These are phyloP conservation scores for Cladosporium velox DNA, from an alignment of 2,329 filamentous ascomycete species.

Conservation along the genomic window DNA sequence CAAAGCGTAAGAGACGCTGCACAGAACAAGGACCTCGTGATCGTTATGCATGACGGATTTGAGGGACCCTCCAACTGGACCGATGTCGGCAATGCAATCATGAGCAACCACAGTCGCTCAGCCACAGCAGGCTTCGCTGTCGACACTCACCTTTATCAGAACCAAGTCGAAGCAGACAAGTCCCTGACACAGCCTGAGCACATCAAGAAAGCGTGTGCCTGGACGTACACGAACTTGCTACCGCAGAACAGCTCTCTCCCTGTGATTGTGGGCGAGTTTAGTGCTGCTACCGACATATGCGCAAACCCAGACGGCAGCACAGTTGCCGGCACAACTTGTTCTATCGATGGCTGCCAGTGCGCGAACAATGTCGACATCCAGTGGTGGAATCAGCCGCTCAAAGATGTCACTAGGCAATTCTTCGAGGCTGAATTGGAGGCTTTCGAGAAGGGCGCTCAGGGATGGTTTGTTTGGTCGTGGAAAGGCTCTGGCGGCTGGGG, in stretches of 20 bases:
- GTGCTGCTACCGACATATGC: slow-evolving; percentile 47
- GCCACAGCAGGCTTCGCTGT: slow-evolving; percentile 43
- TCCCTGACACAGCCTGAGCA: slow-evolving; percentile 43
- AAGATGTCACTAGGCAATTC: slow-evolving; percentile 42
- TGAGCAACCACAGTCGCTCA: slow-evolving; percentile 19
- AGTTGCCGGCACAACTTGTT: slow-evolving; percentile 36
- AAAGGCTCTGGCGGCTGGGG: slow-evolving; percentile 47
- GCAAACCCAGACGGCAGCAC: slow-evolving; percentile 45
- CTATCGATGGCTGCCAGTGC: slow-evolving; percentile 42
- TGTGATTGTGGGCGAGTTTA: slow-evolving; percentile 49
- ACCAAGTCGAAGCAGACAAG: slow-evolving; percentile 42
- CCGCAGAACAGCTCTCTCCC: slow-evolving; percentile 37
- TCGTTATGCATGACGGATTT: slow-evolving; percentile 47
- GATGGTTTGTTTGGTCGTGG: slow-evolving; percentile 49
- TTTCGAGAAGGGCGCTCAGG: slow-evolving; percentile 43
- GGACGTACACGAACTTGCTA: slow-evolving; percentile 36
- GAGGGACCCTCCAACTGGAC: slow-evolving; percentile 37
- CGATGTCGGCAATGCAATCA: slow-evolving; percentile 30
- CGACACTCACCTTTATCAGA: slow-evolving; percentile 50
- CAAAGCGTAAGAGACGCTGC: slow-evolving; percentile 35
- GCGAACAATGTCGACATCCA: slow-evolving; percentile 40
- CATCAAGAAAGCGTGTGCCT: slow-evolving; percentile 45
- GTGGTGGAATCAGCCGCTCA: slow-evolving; percentile 40
- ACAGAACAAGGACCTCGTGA: slow-evolving; percentile 38
- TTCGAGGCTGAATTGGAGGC: slow-evolving; percentile 49